phyloP scores from a whole-genome alignment of 768 basidiomycete genomes.

The Termitomyces heimii region DNA sequence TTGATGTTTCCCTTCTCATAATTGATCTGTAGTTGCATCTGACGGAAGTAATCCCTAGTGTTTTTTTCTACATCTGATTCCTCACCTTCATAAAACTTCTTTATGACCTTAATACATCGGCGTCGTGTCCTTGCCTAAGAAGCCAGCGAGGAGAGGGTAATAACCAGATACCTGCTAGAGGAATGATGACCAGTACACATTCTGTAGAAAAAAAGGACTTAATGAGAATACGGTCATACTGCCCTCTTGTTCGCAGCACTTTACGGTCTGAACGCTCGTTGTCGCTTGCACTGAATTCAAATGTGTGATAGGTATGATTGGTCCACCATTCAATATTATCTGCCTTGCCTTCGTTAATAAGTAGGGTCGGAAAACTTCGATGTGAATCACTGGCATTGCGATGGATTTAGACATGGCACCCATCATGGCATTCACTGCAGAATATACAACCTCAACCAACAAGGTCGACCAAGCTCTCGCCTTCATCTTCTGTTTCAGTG shows the following conservation, averaged over 20 bases:
- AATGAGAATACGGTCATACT: not conserved
- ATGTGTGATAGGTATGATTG: not conserved
- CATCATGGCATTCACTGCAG: conserved; percentile 5
- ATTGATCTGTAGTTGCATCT: not conserved
- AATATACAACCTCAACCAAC: not conserved
- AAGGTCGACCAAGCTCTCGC: conserved; percentile 7
- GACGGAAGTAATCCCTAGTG: not conserved
- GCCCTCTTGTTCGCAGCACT: not conserved
- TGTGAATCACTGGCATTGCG: conserved; percentile 8
- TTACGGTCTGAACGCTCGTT: not conserved
- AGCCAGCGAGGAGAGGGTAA: not conserved
- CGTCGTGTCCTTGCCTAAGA: not conserved
- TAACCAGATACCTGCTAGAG: not conserved
- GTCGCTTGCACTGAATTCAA: not conserved
- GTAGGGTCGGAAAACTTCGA: conserved; percentile 5
- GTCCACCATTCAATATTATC: conserved; percentile 5
- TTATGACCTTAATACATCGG: not conserved
- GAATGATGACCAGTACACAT: not conserved
- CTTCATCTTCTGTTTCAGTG: not conserved
- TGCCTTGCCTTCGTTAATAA: conserved; percentile 5
- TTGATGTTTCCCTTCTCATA: no score
- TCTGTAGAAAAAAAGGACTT: not conserved
- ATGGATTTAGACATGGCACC: conserved; percentile 9
- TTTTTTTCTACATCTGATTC: not conserved
- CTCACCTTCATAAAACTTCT: not conserved